Evolutionary conservation across 179 eudicot species (phyloP).

Genomic region (Nepenthes alata): DNA sequence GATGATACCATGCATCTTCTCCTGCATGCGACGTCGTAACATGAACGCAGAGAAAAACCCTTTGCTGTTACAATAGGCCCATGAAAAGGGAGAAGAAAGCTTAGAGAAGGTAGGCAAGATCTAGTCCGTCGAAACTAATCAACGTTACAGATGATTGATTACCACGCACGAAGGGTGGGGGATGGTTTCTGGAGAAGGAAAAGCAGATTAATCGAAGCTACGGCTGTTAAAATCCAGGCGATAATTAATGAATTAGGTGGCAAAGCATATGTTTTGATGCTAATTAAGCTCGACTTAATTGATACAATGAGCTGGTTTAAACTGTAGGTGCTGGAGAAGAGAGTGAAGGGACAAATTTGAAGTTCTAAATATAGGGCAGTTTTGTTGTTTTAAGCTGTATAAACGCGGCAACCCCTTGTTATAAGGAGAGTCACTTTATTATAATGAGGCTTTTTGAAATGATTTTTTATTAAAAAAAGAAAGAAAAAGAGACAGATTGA

Average conservation of each 20-base stretch:
- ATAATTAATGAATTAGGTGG: not conserved
- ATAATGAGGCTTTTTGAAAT: too few relatives aligned
- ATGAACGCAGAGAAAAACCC: too few relatives aligned
- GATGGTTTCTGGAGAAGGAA: not conserved
- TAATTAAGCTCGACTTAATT: not conserved
- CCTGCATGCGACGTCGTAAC: too few relatives aligned
- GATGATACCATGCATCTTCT: too few relatives aligned
- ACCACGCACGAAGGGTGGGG: not conserved
- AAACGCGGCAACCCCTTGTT: too few relatives aligned
- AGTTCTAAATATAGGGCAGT: not conserved
- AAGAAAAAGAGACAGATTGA: too few relatives aligned
- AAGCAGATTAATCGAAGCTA: not conserved
- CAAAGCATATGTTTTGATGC: not conserved
- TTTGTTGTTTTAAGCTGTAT: not conserved
- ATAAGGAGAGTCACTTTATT: too few relatives aligned
- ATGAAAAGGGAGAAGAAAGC: not conserved
- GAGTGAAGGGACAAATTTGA: not conserved
- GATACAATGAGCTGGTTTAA: conserved; percentile 4
- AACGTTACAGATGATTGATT: not conserved
- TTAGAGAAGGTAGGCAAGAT: not conserved
- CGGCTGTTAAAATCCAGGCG: not conserved
- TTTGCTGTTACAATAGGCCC: too few relatives aligned
- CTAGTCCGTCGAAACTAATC: too few relatives aligned
- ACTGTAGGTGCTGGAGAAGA: not conserved
- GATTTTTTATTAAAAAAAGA: too few relatives aligned